Conservation (phyloP, 2,329 filamentous ascomycete genomes). For the Colletotrichum truncatum region DNA sequence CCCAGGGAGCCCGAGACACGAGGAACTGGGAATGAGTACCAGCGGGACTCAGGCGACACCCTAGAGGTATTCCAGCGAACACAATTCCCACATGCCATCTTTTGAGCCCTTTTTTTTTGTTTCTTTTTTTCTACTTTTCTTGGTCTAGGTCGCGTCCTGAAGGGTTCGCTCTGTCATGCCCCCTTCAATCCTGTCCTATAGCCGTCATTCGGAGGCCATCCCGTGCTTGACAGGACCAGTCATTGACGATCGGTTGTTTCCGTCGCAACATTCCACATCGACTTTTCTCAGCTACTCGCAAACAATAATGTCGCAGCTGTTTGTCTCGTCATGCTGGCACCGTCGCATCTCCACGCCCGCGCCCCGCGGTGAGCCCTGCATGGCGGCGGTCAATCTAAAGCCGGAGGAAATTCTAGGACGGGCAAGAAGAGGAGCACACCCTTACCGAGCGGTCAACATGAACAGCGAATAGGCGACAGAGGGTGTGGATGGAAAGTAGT, state of each 20-base stretch:
- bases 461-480: neutral
- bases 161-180: neutral
- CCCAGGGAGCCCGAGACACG: slow-evolving; percentile 22
- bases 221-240: neutral
- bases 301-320: slow-evolving; percentile 1
- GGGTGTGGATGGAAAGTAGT: neutral
- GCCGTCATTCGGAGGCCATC: neutral
- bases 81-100: slow-evolving; percentile 6
- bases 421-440: neutral
- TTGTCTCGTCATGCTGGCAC: neutral
- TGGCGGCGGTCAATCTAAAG: neutral
- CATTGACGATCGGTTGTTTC: neutral
- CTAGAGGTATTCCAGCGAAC: slow-evolving; percentile 1
- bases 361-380: slow-evolving; percentile 8
- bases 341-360: neutral
- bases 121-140: neutral
- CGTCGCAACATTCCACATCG: neutral
- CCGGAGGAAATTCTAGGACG: neutral
- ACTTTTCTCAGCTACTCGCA: neutral
- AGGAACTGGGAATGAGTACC: neutral
- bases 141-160: neutral
- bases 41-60: neutral
- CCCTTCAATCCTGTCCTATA: neutral
- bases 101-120: neutral
- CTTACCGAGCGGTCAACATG: slow-evolving; percentile 3